phyloP scores from a whole-genome alignment of 352 stramenopile genomes.

The Pythium aristosporum region DNA sequence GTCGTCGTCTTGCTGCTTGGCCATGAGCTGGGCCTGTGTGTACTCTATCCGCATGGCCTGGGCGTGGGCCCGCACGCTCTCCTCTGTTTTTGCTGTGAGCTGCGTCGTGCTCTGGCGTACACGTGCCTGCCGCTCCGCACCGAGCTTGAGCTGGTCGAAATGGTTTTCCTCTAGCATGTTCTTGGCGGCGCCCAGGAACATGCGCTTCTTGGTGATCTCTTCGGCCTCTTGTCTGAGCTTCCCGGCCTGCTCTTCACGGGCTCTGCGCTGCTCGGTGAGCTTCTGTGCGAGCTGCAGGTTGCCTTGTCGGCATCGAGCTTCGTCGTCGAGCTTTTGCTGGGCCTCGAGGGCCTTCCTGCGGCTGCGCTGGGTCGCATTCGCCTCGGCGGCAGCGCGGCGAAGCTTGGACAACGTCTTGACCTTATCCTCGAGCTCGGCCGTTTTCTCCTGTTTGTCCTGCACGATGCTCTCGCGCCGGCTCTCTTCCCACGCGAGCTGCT shows the following conservation, averaged over 20 bases:
- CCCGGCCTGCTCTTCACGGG: constrained; percentile 48
- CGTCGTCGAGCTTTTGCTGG: constrained; percentile 52
- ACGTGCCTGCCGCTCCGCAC: constrained; percentile 54
- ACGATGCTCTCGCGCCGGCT: constrained; percentile 68
- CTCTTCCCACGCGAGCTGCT: constrained; percentile 71
- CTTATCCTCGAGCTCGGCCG: constrained; percentile 65
- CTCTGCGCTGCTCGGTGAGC: constrained; percentile 51
- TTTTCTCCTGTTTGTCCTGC: constrained; percentile 74
- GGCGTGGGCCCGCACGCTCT: constrained; percentile 41
- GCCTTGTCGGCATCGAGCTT: constrained; percentile 55
- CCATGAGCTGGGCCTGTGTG: constrained; percentile 7
- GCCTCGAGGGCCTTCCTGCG: constrained; percentile 56
- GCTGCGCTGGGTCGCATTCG: constrained; percentile 52
- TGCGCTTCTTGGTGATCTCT: constrained; percentile 66
- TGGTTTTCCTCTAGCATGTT: constrained; percentile 81
- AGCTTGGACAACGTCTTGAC: constrained; percentile 77
- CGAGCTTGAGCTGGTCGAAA: constrained; percentile 60
- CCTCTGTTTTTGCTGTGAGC: constrained; percentile 36
- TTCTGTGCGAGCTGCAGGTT: constrained; percentile 80
- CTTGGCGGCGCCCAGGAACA: constrained; percentile 87
- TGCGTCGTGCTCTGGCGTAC: constrained; percentile 54
- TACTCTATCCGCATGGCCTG: constrained; percentile 48
- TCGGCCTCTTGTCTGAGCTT: constrained; percentile 57
- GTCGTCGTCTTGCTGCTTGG: constrained; percentile 32
- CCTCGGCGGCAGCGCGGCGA: constrained; percentile 59